Evolutionary conservation across 2,329 filamentous ascomycete species (phyloP), one percentile per base, ranked within the genome.

Genomic region (Xylaria sp.): DNA sequence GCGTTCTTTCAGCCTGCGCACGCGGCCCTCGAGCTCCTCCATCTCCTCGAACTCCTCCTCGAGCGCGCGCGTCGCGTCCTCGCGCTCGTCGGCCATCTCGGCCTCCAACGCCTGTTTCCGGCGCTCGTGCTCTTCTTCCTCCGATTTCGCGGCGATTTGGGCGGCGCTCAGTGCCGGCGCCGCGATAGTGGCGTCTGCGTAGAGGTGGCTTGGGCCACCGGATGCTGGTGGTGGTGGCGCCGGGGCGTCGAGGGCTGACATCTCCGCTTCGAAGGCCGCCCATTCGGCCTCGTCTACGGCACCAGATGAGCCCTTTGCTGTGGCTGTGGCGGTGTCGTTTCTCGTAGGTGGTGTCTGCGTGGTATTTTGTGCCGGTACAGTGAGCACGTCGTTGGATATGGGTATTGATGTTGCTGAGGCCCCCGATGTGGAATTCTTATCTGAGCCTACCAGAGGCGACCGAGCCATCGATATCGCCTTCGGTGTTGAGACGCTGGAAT

Each of bases 221-320:
- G 13, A 23, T 13, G 54, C 8, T 0, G 34, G 4, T 37, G 34
- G 34, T 37, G 60, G 58, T 1, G 56, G 61, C 28, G 83, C 77
- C 25, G 63, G 46, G 28, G 52, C 68, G 3, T 70, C 72, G 32
- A 68, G 70, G 37, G 82, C 81, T 20, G 89, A 91, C 65, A 97
- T 90, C 63, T 97, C 93, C 2, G 92, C 92, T 78, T 97, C 91
- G 77, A 97, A 97, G 9, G 93, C 92, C 1, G 92, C 91, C 92
- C 92, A 96, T 80, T 96, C 92, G 63, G 91, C 89, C 76, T 97
- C 93, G 77, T 94, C 89, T 9, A 84, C 82, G 12, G 75, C 67
- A 41, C 65, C 34, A n/a, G 70, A 41, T 28, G 59, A 68, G 56
- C 39, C 62, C 57, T 56, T 62, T 62, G 25, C 46, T 58, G 15